These are phyloP conservation scores for Xylariales sp. DNA, from an alignment of 2,329 filamentous ascomycete genomes.

Conservation along the genomic window DNA sequence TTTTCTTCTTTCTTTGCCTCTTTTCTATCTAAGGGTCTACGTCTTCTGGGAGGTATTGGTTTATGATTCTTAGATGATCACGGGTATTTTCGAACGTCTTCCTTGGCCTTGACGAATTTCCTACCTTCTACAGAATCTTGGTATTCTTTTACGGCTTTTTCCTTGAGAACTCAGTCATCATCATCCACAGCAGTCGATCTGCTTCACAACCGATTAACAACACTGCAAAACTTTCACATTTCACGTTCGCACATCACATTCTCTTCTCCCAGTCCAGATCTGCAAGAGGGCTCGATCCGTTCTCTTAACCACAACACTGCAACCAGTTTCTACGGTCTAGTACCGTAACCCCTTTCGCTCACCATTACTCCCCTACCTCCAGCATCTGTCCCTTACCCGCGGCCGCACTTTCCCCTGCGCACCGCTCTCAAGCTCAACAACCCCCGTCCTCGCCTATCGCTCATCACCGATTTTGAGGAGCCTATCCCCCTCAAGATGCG, in stretches of 20 bases:
- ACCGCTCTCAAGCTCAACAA: slow-evolving; percentile 27
- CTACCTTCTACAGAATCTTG: no score
- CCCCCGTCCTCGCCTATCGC: slow-evolving; percentile 34
- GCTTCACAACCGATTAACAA: no score
- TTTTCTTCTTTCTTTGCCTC: slow-evolving; percentile 16
- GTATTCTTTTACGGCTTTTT: no score
- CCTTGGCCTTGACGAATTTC: slow-evolving; percentile 16
- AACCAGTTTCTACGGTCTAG: slow-evolving; percentile 12
- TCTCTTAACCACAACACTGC: no score
- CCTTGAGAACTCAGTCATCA: no score
- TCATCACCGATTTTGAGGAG: slow-evolving; percentile 30
- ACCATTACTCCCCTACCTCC: slow-evolving; percentile 24
- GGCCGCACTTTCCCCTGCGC: slow-evolving; percentile 34
- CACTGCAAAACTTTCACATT: no score
- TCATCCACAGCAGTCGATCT: slow-evolving; percentile 18
- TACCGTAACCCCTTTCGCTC: slow-evolving; percentile 21
- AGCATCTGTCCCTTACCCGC: slow-evolving; percentile 35
- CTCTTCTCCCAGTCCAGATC: slow-evolving; percentile 3
- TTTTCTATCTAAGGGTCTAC: slow-evolving; percentile 16
- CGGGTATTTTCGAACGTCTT: slow-evolving; percentile 16
- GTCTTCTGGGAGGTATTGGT: slow-evolving; percentile 16
- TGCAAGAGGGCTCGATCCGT: slow-evolving; percentile 4
- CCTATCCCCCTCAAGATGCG: slow-evolving; percentile 35
- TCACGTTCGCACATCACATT: slow-evolving; percentile 6
- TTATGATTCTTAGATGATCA: slow-evolving; percentile 14